Base-by-base conservation (phyloP, 306 rosid genomes). In the Sphenostylis stenocarpa region DNA sequence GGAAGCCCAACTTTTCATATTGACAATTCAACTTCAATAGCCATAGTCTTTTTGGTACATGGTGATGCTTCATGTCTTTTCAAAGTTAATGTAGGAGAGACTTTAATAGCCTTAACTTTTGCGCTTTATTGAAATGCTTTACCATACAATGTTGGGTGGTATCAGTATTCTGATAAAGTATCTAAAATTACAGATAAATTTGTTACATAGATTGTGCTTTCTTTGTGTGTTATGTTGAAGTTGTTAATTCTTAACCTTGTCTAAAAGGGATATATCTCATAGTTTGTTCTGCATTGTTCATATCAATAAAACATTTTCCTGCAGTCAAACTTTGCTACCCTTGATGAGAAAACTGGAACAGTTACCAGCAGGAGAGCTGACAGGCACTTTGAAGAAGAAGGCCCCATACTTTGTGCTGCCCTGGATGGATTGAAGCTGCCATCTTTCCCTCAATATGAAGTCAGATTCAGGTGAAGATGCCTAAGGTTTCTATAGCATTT, bases 371-470 rank as follows among this genome's bases (percentile, higher is more conserved):
- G 99, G 82, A 92, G 99, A 80, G 99, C 97, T 28, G 96, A 95
- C 83, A 88, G 99, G 63, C 99, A 95, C 82, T 95, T 95, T 76
- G 97, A 95, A 83, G 94, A 90, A 87, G 96, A 95, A 86, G 97
- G 99, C 7, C 97, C 99, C 58, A 82, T 92, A 78, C 85, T 95
- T 43, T 92, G 99, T 81, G 93, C 96, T 31, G 90, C 94, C 60
- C 88, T 95, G 4, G 94, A 92, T 82, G 95, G 91, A 85, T 79
- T 95, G 91, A 95, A 92, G 87, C 86, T 95, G 51, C 97, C 94
- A 14, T 90, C 92, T 74, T 95, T 87, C 86, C 99, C 99, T 3
- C 72, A 95, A 70, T 91, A 92, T 78, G 97, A 90, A 90, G 91
- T 95, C 74, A 89, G 99, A 87, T 96, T 92, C 91, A 95, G 99